phyloP scores from a whole-genome alignment of 176 grass and related monocot species.

The Echinochloa phyllopogon region DNA sequence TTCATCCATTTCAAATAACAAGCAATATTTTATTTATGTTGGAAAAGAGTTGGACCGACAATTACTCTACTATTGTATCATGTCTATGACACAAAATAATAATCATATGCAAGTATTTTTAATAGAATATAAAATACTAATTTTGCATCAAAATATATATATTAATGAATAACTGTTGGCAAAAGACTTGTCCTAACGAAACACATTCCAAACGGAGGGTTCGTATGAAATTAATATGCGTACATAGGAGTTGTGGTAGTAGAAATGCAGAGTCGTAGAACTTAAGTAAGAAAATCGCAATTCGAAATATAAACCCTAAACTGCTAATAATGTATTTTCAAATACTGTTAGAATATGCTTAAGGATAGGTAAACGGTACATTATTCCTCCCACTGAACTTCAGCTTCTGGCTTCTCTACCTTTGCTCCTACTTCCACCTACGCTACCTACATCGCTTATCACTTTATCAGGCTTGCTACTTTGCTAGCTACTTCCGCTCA shows the following conservation, averaged over 20 bases:
- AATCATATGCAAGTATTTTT: too few species aligned
- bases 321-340: neutral
- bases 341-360: neutral
- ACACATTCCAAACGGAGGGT: neutral
- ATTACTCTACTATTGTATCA: too few species aligned
- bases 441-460: neutral
- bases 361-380: neutral
- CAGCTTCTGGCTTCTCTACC: neutral
- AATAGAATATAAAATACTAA: neutral
- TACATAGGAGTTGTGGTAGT: neutral
- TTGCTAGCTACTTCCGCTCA: neutral
- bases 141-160: neutral
- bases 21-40: neutral
- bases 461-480: neutral
- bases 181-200: neutral
- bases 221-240: neutral
- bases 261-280: neutral
- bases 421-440: constrained; percentile 7
- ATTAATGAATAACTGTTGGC: neutral
- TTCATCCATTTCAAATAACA: too few species aligned
- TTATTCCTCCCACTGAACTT: neutral
- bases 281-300: neutral
- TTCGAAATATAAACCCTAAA: neutral
- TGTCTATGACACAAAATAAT: too few species aligned
- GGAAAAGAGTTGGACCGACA: too few species aligned